These are phyloP conservation scores for Lactifluus rugatus DNA, from an alignment of 768 basidiomycete species.

Conservation along the genomic window DNA sequence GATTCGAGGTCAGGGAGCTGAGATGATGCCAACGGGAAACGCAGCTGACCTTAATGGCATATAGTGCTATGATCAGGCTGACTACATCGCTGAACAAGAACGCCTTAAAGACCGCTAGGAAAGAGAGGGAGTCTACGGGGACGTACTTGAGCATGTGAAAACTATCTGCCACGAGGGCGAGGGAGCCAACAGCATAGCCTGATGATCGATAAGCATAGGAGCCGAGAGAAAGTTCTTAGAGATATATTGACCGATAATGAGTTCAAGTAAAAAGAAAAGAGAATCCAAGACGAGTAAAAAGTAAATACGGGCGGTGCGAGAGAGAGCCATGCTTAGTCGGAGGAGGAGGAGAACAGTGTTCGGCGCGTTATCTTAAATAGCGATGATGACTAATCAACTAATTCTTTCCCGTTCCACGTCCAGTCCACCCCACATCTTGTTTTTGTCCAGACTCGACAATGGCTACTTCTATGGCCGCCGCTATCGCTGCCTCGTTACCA, in stretches of 20 bases:
- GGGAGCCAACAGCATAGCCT: constrained; percentile 94
- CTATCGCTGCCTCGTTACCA: constrained; percentile 77
- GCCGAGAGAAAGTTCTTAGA: neutral
- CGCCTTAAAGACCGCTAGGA: neutral
- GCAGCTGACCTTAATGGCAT: constrained; percentile 68
- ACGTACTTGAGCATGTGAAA: constrained; percentile 98
- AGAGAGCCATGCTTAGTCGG: constrained; percentile 29
- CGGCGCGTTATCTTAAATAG: neutral
- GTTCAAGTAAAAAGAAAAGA: constrained; percentile 78
- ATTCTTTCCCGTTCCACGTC: neutral
- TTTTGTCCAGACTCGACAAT: no score
- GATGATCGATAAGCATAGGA: constrained; percentile 5
- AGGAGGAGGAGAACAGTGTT: neutral
- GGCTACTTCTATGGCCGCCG: constrained; percentile 86
- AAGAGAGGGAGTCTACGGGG: neutral
- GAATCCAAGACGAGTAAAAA: constrained; percentile 78
- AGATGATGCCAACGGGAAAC: constrained; percentile 5
- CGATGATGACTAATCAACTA: neutral
- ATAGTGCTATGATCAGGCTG: constrained; percentile 90
- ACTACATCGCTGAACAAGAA: constrained; percentile 72
- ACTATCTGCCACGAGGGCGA: constrained; percentile 91
- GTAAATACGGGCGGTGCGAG: constrained; percentile 65
- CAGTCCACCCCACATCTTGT: neutral
- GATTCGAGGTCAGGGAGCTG: constrained; percentile 6
- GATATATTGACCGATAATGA: constrained; percentile 53